Evolutionary conservation across 1,139 yeast species (phyloP), one percentile per base, ranked within the genome.

Genomic region (Pichia inconspicua): DNA sequence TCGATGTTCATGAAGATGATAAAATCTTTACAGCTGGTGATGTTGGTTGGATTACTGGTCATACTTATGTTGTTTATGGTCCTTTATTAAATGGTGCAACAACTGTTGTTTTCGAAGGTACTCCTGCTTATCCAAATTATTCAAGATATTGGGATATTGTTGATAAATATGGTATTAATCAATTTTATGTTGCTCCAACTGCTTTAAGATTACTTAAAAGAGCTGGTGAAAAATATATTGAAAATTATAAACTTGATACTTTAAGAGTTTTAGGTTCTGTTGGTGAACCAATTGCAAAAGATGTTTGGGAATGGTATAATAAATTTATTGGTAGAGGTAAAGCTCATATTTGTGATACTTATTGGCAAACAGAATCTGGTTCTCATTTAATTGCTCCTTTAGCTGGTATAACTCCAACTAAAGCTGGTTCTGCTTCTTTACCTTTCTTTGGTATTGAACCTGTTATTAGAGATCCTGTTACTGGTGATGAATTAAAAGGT

Each of bases 281-380:
- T 42, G 96, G 96, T 63, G 96, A 86, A 66, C 96, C 96, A 54
- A 86, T 86, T 66, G 94, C 95, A 35, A 87, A 90, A 41, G 96
- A 86, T 63, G 89, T 86, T 50, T 86, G 96, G 96, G 88, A 84
- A 63, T 86, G 96, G 96, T 86, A 84, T 66, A 81, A 80, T 60
- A 87, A 84, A 55, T 73, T 80, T 56, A 79, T 86, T 59, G 96
- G 95, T 58, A 75, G 84, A 59, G 78, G 77, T 42, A 75, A 82
- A 64, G 83, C 85, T 45, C 87, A 84, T 60, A 79, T 84, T 57
- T 79, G 81, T 55, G 92, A 84, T 66, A 83, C 92, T 43, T 83
- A 84, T 69, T 84, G 92, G 92, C 89, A 83, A 72, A 84, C 92
- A 7, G 92, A 84, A 65, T 79, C 87, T 15, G 90, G 90, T 19